Base-by-base conservation (phyloP, 371 early-diverging fungal species). In the Actinomortierella wolfii region DNA sequence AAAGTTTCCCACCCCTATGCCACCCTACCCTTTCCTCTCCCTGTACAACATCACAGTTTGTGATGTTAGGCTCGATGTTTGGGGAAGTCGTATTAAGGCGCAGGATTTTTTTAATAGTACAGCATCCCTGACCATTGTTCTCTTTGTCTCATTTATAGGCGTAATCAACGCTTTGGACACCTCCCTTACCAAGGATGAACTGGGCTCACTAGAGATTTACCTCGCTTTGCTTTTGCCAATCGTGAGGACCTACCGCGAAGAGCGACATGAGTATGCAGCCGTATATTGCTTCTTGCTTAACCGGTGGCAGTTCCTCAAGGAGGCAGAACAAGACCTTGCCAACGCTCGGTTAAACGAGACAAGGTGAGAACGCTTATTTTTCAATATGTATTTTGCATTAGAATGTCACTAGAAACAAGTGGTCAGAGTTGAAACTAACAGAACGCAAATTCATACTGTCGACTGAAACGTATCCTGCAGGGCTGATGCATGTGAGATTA, bases 401-500 rank as follows among this genome's bases (percentile, higher is more conserved):
- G 9, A 6, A 11, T 51, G 11, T 50, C 5, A 18, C 13, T 52
- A n/a, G 41, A 14, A 0, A n/a, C 18, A 25, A 21, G n/a, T n/a
- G n/a, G n/a, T n/a, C n/a, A n/a, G n/a, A n/a, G n/a, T n/a, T n/a
- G n/a, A n/a, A n/a, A n/a, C n/a, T n/a, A n/a, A n/a, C n/a, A n/a
- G n/a, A n/a, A n/a, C n/a, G n/a, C n/a, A n/a, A n/a, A n/a, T n/a
- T n/a, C n/a, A n/a, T n/a, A n/a, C n/a, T n/a, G n/a, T n/a, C n/a
- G n/a, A n/a, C n/a, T n/a, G n/a, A n/a, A n/a, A n/a, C n/a, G n/a
- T n/a, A n/a, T n/a, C 34, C 34, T 34, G 34, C 51, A 68, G 77
- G 44, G 77, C 77, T 2, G 57, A 74, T 57, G 74, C 74, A 29
- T 77, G 77, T 58, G 74, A 77, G 51, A 59, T 77, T 34, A 74